Base-by-base conservation (phyloP, 441 rosid species). In the Gossypium aridum region DNA sequence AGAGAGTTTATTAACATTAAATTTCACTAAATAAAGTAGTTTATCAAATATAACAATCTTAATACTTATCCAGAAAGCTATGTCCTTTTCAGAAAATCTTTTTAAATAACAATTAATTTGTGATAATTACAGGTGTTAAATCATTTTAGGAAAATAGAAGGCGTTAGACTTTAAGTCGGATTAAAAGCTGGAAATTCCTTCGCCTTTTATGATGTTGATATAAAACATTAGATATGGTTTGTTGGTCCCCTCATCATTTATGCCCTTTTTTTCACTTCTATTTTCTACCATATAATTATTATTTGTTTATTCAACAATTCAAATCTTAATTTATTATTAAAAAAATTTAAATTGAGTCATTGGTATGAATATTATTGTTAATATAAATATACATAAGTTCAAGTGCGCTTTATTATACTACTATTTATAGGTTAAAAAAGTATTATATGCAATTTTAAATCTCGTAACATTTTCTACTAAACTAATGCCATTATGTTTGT, bases 181-280 rank as follows among this genome's bases (percentile, higher is more conserved):
- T 71, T 71, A 39, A 71, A 71, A 7, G 74, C 53, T 57, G 55
- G 49, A 79, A 75, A 60, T 14, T 53, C 43, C 4, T 63, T 37
- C 57, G 13, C 69, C 7, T 71, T 56, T 66, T 16, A 55, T 22
- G 76, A 13, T 75, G 59, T 57, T 57, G 66, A 71, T 57, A 26
- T 55, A 6, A 39, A 53, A 71, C 74, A 39, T n/a, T 14, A 31
- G 63, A 60, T 49, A 60, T 71, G 72, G 62, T 16, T 43, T 47
- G 49, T 71, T 71, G 64, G 74, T 55, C 54, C 74, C 64, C 64
- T 71, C 34, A 56, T 55, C 51, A 70, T 70, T 70, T 7, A 70
- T 70, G 26, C 2, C 1, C 2, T 54, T 69, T 69, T 37, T 28
- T 28, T 9, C 28, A 53, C 12, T 53, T 28, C 17, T 19, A 19